These are phyloP conservation scores for Saturnispora kantuleensis DNA, from an alignment of 805 yeast genomes.

Conservation along the genomic window DNA sequence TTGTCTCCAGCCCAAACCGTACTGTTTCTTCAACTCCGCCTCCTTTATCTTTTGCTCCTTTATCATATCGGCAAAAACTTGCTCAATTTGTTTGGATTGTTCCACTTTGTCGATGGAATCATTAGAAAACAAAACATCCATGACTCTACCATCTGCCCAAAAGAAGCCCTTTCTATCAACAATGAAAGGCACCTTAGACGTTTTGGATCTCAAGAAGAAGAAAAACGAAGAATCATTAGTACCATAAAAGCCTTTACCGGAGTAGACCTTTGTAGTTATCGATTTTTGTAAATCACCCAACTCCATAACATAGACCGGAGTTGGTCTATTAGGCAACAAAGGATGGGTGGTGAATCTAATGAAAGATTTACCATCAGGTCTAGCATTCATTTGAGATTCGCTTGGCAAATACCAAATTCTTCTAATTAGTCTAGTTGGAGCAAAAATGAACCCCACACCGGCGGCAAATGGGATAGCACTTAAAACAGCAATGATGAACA, in stretches of 20 bases:
- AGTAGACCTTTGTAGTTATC: constrained; percentile 60
- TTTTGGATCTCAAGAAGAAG: constrained; percentile 57
- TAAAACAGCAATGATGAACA: constrained; percentile 28
- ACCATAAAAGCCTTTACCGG: constrained; percentile 84
- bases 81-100: constrained; percentile 29
- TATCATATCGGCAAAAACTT: constrained; percentile 23
- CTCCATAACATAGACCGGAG: constrained; percentile 66
- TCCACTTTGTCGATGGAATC: constrained; percentile 72
- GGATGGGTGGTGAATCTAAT: constrained; percentile 69
- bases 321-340: constrained; percentile 60
- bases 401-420: constrained; percentile 66
- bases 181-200: constrained; percentile 52
- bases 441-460: constrained; percentile 33
- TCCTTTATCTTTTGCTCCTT: constrained; percentile 47
- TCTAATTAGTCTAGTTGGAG: constrained; percentile 65
- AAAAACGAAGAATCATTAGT: constrained; percentile 69
- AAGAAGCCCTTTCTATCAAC: constrained; percentile 82
- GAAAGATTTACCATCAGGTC: constrained; percentile 33
- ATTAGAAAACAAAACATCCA: constrained; percentile 73
- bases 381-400: constrained; percentile 23
- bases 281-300: constrained; percentile 45
- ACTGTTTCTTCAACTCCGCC: constrained; percentile 42
- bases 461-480: constrained; percentile 34
- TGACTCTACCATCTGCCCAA: constrained; percentile 88
- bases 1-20: constrained; percentile 51